Conservation (phyloP, 345 rosid species). For the Psidium guajava region DNA sequence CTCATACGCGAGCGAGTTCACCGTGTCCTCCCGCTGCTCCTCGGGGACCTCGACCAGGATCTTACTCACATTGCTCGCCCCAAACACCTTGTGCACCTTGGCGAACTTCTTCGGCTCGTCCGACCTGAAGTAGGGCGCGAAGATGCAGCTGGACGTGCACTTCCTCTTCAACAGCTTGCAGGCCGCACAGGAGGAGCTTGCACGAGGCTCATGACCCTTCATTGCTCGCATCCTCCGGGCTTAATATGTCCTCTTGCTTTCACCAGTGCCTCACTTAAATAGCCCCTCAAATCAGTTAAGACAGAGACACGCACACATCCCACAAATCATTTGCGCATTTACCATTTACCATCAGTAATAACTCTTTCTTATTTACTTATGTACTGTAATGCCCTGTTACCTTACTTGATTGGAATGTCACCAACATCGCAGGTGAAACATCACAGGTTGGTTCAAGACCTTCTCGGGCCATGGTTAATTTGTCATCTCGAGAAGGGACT, state of each 20-base stretch:
- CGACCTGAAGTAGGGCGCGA: conserved; percentile 76
- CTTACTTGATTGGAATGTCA: neutral
- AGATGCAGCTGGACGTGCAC: conserved; percentile 70
- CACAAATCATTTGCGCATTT: neutral
- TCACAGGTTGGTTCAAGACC: neutral
- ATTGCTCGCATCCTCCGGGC: neutral
- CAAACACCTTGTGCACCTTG: conserved; percentile 85
- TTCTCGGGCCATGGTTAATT: neutral
- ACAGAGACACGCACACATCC: neutral
- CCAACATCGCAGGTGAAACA: neutral
- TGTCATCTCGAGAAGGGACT: neutral
- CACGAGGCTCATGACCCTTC: conserved; percentile 51
- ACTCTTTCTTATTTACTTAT: neutral
- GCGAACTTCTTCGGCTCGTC: conserved; percentile 68
- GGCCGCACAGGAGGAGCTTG: conserved; percentile 88
- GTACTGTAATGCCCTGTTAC: neutral
- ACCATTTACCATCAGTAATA: neutral
- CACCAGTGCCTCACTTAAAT: neutral
- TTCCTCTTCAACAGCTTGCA: conserved; percentile 81
- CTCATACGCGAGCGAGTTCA: conserved; percentile 75
- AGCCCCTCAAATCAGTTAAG: neutral
- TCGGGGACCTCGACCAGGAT: conserved; percentile 71
- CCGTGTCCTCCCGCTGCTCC: conserved; percentile 85
- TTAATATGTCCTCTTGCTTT: neutral
- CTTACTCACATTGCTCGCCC: conserved; percentile 95